Conservation (phyloP, 345 rosid genomes). For the Arabidopsis arenosa region DNA sequence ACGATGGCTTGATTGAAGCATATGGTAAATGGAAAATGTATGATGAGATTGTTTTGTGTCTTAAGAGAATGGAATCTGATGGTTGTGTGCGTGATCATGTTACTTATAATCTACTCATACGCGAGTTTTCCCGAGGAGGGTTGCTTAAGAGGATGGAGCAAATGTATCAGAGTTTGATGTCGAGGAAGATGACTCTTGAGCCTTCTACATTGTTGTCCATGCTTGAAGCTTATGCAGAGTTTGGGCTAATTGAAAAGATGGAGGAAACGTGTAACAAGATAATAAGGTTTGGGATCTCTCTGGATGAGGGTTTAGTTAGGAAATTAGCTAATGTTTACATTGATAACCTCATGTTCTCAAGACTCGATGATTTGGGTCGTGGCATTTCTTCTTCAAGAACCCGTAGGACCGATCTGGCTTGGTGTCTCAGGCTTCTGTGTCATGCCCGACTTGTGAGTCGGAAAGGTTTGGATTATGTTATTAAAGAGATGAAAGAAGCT, state of each 20-base stretch:
- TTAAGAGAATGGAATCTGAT: slow-evolving; percentile 63
- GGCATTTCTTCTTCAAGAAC: slow-evolving; percentile 50
- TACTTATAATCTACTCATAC: slow-evolving; percentile 71
- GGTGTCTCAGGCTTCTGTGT: slow-evolving; percentile 71
- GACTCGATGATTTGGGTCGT: slow-evolving; percentile 59
- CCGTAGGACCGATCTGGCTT: slow-evolving; percentile 54
- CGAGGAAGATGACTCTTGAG: slow-evolving; percentile 59
- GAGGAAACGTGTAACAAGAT: slow-evolving; percentile 54
- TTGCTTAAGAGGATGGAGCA: slow-evolving; percentile 70
- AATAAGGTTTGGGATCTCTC: slow-evolving; percentile 39
- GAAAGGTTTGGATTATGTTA: slow-evolving; percentile 62
- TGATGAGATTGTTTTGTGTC: slow-evolving; percentile 63
- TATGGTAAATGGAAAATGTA: slow-evolving; percentile 64
- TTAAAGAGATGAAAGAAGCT: slow-evolving; percentile 59
- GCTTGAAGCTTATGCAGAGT: slow-evolving; percentile 68
- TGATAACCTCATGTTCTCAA: slow-evolving; percentile 68
- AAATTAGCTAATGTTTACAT: slow-evolving; percentile 67
- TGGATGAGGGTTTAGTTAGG: slow-evolving; percentile 61
- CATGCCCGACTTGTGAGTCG: slow-evolving; percentile 65
- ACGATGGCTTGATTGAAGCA: slow-evolving; percentile 61
- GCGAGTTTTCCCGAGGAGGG: slow-evolving; percentile 62
- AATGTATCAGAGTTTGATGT: slow-evolving; percentile 47
- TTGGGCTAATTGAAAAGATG: slow-evolving; percentile 65
- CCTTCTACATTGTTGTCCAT: slow-evolving; percentile 59
- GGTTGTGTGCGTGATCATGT: slow-evolving; percentile 58